Evolutionary conservation across 2,329 filamentous ascomycete species (phyloP), one percentile per base, ranked within the genome.

Genomic region (Ceratocystis huliohia): DNA sequence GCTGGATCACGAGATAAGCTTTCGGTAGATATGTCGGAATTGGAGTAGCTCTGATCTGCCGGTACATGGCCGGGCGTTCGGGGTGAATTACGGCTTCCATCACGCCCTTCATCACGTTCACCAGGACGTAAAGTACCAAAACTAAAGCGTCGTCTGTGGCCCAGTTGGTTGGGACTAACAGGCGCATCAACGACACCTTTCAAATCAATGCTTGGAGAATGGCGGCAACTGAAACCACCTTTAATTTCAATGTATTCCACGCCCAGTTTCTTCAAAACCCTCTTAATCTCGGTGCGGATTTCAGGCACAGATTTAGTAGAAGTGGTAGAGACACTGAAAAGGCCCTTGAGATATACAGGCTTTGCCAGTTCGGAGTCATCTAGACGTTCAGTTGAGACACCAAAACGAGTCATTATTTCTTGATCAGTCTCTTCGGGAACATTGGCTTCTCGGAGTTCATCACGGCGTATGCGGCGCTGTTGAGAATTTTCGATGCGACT

Each of bases 311-410:
- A 90, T 73, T 95, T 96, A 73, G 87, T 94, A 67, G 91, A 96
- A 5, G 94, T 99, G 0, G 94, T 99, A 3, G 91, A 95, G 65
- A 97, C 94, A 72, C 93, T 97, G 78, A 99, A 97, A 20, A 99
- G 81, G 3, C 94, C 94, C 76, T 97, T 99, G 67, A 99, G 83
- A 74, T 88, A 97, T 2, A 97, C 94, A 0, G 94, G 94, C 74
- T 96, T 96, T 65, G 93, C 87, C 68, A 93, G 84, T 70, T 95
- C 91, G 4, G 88, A 86, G 70, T 84, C 85, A 69, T 84, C 82
- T 8, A 87, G 75, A 28, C 82, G 78, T 50, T 87, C 84, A 1
- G 81, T 84, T 7, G 84, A 87, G 7, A 59, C 44, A 33, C 81
- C 75, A 2, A 83, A 82, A 67, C 83, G 86, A 44, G 79, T 79